Evolutionary conservation across 345 rosid genomes (phyloP).

Genomic region (Acer yangbiense): DNA sequence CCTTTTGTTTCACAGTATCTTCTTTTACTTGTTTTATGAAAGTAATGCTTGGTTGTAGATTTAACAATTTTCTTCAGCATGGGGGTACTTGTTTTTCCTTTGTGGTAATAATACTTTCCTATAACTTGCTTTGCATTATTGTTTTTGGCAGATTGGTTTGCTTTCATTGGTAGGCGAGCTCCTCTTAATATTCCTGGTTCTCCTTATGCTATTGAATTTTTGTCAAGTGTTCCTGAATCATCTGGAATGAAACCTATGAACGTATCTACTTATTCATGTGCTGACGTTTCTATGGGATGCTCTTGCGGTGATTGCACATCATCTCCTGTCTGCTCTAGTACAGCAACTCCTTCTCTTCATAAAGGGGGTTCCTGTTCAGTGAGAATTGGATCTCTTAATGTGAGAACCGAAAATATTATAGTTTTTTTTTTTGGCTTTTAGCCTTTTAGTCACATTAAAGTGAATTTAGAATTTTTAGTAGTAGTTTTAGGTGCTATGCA

Average conservation of each 20-base stretch:
- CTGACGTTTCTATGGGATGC: conserved; percentile 82
- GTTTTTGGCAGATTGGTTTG: conserved; percentile 78
- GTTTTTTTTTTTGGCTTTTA: neutral
- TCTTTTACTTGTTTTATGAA: neutral
- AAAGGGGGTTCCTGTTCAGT: conserved; percentile 63
- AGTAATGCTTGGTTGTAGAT: neutral
- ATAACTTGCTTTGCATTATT: conserved; percentile 25
- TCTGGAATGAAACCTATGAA: conserved; percentile 93
- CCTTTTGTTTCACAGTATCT: neutral
- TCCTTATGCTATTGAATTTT: conserved; percentile 77
- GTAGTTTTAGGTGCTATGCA: conserved; percentile 12
- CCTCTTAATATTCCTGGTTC: conserved; percentile 66
- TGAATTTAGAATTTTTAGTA: neutral
- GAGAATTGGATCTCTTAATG: conserved; percentile 77
- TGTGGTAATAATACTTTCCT: neutral
- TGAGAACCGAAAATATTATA: conserved; percentile 22
- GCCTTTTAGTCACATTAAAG: neutral
- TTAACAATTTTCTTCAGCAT: neutral
- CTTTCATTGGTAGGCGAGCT: conserved; percentile 84
- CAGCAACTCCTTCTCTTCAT: conserved; percentile 49
- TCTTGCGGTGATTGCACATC: conserved; percentile 98
- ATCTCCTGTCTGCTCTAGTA: conserved; percentile 68
- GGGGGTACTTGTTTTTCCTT: neutral
- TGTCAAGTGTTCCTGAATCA: conserved; percentile 53
- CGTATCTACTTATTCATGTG: conserved; percentile 78